Evolutionary conservation across 106 monocot genomes (phyloP).

Genomic region (Acorus gramineus): DNA sequence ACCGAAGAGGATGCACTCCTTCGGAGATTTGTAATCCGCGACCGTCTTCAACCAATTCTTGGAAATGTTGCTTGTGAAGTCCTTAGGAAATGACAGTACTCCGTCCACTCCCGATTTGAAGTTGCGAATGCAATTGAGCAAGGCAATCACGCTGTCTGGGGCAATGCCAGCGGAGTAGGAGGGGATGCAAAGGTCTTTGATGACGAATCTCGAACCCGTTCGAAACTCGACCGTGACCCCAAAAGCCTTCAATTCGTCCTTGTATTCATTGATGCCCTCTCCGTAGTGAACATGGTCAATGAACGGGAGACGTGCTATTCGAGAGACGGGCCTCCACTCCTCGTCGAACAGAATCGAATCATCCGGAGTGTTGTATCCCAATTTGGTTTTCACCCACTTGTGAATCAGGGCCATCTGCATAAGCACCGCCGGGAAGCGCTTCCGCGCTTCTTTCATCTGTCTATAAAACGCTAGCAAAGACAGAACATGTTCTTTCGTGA

Average conservation of each 20-base stretch:
- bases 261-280: too few species aligned
- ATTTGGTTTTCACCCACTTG: too few species aligned
- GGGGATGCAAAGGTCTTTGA: slow-evolving; percentile 25
- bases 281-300: too few species aligned
- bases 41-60: slow-evolving; percentile 41
- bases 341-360: too few species aligned
- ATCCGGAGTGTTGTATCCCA: too few species aligned
- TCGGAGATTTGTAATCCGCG: slow-evolving; percentile 19
- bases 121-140: slow-evolving; percentile 22
- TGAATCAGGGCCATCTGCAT: too few species aligned
- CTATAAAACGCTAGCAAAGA: slow-evolving; percentile 20
- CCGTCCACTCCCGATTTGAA: not conserved
- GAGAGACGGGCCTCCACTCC: too few species aligned
- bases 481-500: slow-evolving; percentile 21
- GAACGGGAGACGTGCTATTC: too few species aligned
- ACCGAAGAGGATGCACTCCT: slow-evolving; percentile 21
- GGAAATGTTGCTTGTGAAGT: slow-evolving; percentile 11
- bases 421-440: too few species aligned
- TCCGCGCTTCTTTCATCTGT: slow-evolving; percentile 1
- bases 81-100: slow-evolving; percentile 8
- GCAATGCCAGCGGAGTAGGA: slow-evolving; percentile 12
- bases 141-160: slow-evolving; percentile 2
- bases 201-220: slow-evolving; percentile 25
- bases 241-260: too few species aligned
- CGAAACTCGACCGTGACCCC: too few species aligned